Evolutionary conservation across 352 stramenopile species (phyloP).

Genomic region (Pythium vanterpoolii): DNA sequence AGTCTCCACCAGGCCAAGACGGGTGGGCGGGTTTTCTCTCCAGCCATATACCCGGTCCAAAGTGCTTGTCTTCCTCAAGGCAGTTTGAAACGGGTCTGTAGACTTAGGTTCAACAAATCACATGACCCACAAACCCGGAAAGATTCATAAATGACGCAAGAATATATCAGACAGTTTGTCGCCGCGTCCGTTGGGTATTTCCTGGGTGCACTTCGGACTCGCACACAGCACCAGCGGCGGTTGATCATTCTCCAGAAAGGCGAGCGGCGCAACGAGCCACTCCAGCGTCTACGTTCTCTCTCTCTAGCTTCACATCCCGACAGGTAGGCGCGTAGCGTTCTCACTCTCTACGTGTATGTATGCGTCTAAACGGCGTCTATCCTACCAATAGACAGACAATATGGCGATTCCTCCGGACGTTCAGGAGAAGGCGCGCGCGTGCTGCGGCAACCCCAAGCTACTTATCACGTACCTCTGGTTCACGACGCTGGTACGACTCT

Average conservation of each 20-base stretch:
- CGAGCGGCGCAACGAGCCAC: constrained; percentile 3
- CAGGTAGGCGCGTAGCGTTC: not conserved
- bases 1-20: too few species aligned
- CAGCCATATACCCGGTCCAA: too few species aligned
- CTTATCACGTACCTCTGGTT: constrained; percentile 87
- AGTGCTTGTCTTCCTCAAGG: too few species aligned
- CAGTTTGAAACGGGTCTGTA: not conserved
- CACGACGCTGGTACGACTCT: constrained; percentile 59
- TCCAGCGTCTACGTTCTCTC: not conserved
- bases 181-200: constrained; percentile 10
- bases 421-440: constrained; percentile 59
- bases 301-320: not conserved
- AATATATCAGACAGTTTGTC: constrained; percentile 13
- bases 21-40: too few species aligned
- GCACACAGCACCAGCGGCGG: not conserved
- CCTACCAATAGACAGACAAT: not conserved
- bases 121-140: not conserved
- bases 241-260: constrained; percentile 23
- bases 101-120: not conserved
- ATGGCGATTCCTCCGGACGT: constrained; percentile 59
- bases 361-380: not conserved
- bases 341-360: not conserved
- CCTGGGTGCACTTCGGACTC: constrained; percentile 8
- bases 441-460: constrained; percentile 77
- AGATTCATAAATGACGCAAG: constrained; percentile 13